Conservation (phyloP, 2,329 filamentous ascomycete genomes). For the Cercospora brassicicola region DNA sequence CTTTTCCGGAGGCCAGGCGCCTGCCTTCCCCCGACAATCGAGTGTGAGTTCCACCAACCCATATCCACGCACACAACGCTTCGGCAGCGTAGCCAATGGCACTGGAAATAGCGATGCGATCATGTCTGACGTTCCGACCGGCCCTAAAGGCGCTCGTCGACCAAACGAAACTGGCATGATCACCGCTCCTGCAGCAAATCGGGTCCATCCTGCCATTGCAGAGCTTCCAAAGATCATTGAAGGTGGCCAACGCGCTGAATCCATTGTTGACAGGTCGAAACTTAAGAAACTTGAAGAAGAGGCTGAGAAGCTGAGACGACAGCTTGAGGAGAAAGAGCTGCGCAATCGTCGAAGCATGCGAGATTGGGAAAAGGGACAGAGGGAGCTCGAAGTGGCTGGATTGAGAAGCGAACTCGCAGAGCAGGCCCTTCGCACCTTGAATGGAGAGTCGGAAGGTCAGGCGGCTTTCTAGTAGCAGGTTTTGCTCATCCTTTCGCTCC, state of each 20-base stretch:
- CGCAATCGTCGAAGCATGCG: slow-evolving; percentile 45
- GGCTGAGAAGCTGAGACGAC: slow-evolving; percentile 46
- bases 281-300: slow-evolving; percentile 51
- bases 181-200: slow-evolving; percentile 15
- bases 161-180: slow-evolving; percentile 24
- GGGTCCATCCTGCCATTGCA: slow-evolving; percentile 40
- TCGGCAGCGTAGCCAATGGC: slow-evolving; percentile 33
- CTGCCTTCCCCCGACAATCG: slow-evolving; percentile 42
- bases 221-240: slow-evolving; percentile 48
- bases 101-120: slow-evolving; percentile 23
- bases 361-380: slow-evolving; percentile 50
- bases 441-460: slow-evolving; percentile 31
- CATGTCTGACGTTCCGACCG: slow-evolving; percentile 32
- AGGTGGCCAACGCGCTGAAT: slow-evolving; percentile 47
- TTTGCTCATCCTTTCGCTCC: not conserved
- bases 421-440: slow-evolving; percentile 43
- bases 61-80: slow-evolving; percentile 51
- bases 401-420: slow-evolving; percentile 51
- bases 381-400: slow-evolving; percentile 48
- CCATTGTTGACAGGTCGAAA: slow-evolving; percentile 46
- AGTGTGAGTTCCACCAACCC: slow-evolving; percentile 49
- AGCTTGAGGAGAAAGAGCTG: slow-evolving; percentile 50
- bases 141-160: slow-evolving; percentile 31
- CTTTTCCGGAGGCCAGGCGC: slow-evolving; percentile 27
- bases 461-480: slow-evolving; percentile 31